Base-by-base conservation (phyloP, 1,139 yeast species). In the Diutina siamensis region DNA sequence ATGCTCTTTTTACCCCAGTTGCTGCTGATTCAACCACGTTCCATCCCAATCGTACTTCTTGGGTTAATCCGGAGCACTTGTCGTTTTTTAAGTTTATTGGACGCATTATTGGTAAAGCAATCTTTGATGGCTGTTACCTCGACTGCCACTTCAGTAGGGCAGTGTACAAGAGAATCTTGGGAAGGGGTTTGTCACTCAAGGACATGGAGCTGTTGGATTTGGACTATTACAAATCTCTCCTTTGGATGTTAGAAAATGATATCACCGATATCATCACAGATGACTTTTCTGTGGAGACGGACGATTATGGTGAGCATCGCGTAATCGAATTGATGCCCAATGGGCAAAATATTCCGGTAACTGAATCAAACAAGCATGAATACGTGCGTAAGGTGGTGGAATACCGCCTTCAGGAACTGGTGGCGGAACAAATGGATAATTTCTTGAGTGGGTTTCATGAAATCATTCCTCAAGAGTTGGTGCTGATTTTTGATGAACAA, bases 111-210 rank as follows among this genome's bases (percentile, higher is more conserved):
- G 98, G 97, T 47, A 92, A 92, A 57, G 97, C 98, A 1, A 84
- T 94, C 19, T 83, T 74, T 58, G 98, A 94, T 59, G 80, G 80
- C 42, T 82, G 92, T 53, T 83, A 82, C 61, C 70, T 94, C 51
- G 98, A 94, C 60, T 89, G 97, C 57, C 97, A 94, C 62, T 94
- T 94, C 63, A 85, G 95, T 51, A 74, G 98, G 51, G 96, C 96
- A 8, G 95, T 94, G 33, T 94, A 92, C 67, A 92, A 92, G 64
- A 72, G 83, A 53, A 78, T 94, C 47, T 70, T 94, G 47, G 88
- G 95, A 4, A 76, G 82, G 50, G 74, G 84, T 1, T 95, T 89
- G 4, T 77, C 94, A 0, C 72, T 94, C 54, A 87, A 86, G 55
- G 99, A 94, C 58, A 84, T 94, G 92, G 98, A 92, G 61, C 84